Conservation (phyloP, 192 early-diverging fungal genomes). For the Backusella tuberculispora region DNA sequence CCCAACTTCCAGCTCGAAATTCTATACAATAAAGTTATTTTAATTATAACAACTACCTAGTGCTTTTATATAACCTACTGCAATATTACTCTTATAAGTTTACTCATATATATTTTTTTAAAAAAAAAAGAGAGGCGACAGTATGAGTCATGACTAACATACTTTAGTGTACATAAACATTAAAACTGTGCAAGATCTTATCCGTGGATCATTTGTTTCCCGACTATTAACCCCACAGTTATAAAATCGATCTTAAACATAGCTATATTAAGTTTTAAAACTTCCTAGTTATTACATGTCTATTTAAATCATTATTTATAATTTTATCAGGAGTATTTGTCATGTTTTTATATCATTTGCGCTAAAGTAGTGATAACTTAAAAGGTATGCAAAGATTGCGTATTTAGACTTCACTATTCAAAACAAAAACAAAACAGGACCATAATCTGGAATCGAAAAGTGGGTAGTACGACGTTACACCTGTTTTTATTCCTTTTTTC, state of each 20-base stretch:
- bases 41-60: neutral
- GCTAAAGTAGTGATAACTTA: neutral
- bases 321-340: neutral
- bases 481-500: neutral
- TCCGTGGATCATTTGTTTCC: constrained; percentile 12
- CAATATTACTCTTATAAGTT: neutral
- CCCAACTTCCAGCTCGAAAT: constrained; percentile 12
- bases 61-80: neutral
- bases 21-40: neutral
- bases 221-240: neutral
- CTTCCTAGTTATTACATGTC: neutral
- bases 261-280: neutral
- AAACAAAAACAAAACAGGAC: neutral
- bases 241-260: constrained; percentile 4
- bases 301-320: constrained; percentile 5
- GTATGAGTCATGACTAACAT: neutral
- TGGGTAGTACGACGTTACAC: constrained; percentile 1
- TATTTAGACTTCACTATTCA: neutral
- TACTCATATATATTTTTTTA: neutral
- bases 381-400: neutral
- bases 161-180: neutral
- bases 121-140: neutral
- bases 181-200: neutral
- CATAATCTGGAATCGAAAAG: neutral
- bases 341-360: neutral